Conservation (phyloP, 768 basidiomycete species). For the Pleurotus giganteus region DNA sequence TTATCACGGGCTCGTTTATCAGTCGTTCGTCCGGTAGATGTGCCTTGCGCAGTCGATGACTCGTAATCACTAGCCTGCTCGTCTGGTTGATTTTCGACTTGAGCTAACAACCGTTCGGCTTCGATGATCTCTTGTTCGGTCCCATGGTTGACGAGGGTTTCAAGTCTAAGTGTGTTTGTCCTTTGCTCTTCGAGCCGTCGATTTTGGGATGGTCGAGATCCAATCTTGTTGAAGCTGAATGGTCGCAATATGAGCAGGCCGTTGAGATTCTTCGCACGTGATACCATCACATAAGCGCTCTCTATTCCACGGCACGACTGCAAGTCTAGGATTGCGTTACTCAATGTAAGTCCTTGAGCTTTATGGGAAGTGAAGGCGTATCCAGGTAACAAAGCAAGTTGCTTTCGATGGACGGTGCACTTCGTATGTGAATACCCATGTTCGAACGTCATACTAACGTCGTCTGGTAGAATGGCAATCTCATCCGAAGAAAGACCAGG, state of each 20-base stretch:
- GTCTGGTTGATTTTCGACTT: too few relatives aligned
- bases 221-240: constrained; percentile 15
- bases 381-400: constrained; percentile 34
- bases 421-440: constrained; percentile 13
- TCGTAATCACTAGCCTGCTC: too few relatives aligned
- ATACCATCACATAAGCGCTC: constrained; percentile 42
- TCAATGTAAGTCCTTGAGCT: constrained; percentile 35
- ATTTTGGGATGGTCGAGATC: constrained; percentile 12
- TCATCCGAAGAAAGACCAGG: constrained; percentile 8
- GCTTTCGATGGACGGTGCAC: constrained; percentile 23
- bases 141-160: constrained; percentile 2
- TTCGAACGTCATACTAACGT: not conserved
- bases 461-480: constrained; percentile 16
- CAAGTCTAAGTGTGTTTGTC: not conserved
- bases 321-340: constrained; percentile 30
- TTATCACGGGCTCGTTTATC: too few relatives aligned
- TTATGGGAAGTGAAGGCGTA: constrained; percentile 41
- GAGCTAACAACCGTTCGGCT: not conserved
- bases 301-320: constrained; percentile 27
- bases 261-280: constrained; percentile 24
- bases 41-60: too few relatives aligned
- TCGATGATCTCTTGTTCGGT: not conserved
- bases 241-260: constrained; percentile 29
- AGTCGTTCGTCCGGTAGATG: too few relatives aligned
- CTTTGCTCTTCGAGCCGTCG: constrained; percentile 4